Percentiles rank a stretch among this genome's conserved stretches.
phyloP scores from a whole-genome alignment of 2,329 filamentous ascomycete genomes.

The Pseudogymnoascus sp. region DNA sequence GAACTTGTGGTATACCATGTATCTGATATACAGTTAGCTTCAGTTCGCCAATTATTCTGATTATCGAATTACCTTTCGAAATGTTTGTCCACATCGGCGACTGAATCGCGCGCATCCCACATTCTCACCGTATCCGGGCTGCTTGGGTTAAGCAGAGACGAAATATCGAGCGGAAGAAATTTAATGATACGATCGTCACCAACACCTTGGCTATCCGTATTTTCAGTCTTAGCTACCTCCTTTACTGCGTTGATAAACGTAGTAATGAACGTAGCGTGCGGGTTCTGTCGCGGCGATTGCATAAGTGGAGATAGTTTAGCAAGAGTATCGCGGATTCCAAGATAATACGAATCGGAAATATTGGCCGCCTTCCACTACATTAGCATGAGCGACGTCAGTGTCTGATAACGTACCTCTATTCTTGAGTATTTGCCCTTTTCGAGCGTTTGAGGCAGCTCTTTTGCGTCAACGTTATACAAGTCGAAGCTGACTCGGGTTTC shows the following conservation, averaged over 20 bases:
- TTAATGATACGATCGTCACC: slow-evolving; percentile 12
- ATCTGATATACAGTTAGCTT: not conserved
- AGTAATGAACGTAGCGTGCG: slow-evolving; percentile 34
- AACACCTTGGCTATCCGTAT: not conserved
- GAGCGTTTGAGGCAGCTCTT: slow-evolving; percentile 20
- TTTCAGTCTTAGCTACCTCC: slow-evolving; percentile 11
- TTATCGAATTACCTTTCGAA: slow-evolving; percentile 15
- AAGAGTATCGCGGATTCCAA: slow-evolving; percentile 27
- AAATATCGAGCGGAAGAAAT: slow-evolving; percentile 12
- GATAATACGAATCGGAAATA: slow-evolving; percentile 32
- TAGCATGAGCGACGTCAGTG: not conserved
- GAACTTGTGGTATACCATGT: slow-evolving; percentile 11
- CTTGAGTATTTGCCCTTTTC: slow-evolving; percentile 27
- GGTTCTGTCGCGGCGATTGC: slow-evolving; percentile 28
- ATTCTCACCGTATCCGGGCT: slow-evolving; percentile 1
- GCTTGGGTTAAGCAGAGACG: not conserved
- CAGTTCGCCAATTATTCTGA: not conserved
- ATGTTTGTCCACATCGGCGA: slow-evolving; percentile 14
- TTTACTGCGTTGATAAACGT: slow-evolving; percentile 34
- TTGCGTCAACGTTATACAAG: slow-evolving; percentile 26
- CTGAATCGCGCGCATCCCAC: slow-evolving; percentile 4
- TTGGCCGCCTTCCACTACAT: slow-evolving; percentile 31
- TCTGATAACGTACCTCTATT: slow-evolving; percentile 31
- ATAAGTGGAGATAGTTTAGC: slow-evolving; percentile 29
- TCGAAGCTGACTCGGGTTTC: slow-evolving; percentile 23